Evolutionary conservation across 306 rosid genomes (phyloP).

Genomic region (Bauhinia variegata): DNA sequence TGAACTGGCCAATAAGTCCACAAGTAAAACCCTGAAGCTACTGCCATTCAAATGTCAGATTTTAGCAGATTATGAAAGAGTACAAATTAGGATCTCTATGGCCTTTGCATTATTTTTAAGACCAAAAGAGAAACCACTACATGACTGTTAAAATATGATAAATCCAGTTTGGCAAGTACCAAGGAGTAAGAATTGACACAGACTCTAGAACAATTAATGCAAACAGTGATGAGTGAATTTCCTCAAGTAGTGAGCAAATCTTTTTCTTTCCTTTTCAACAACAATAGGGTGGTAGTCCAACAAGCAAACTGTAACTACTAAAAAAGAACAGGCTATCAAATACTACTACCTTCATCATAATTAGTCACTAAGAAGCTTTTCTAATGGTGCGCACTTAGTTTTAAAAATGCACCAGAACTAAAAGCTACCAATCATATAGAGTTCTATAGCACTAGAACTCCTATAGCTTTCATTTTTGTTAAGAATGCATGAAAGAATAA

Average conservation of each 20-base stretch:
- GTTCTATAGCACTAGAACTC: too few relatives aligned
- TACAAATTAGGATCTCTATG: constrained; percentile 9
- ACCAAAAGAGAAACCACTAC: background rate
- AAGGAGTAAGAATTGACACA: constrained; percentile 25
- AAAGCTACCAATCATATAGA: background rate
- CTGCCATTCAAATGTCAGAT: constrained; percentile 4
- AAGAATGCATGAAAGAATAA: background rate
- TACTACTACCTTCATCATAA: too few relatives aligned
- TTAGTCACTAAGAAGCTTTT: too few relatives aligned
- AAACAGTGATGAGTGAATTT: constrained; percentile 6
- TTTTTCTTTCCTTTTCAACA: constrained; percentile 14
- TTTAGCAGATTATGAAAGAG: constrained; percentile 19
- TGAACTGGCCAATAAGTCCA: constrained; percentile 8
- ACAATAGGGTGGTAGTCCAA: too few relatives aligned
- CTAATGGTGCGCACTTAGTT: too few relatives aligned
- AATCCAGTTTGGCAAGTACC: background rate
- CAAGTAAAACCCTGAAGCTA: constrained; percentile 1
- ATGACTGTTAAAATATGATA: constrained; percentile 10
- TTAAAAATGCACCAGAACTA: background rate
- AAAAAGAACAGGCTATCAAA: too few relatives aligned
- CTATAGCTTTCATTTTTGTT: background rate
- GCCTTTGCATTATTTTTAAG: background rate
- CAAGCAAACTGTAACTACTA: too few relatives aligned
- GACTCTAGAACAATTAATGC: constrained; percentile 11
- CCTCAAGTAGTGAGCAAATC: constrained; percentile 20